A percentile compares a stretch with the other conserved stretches of the same genome.
phyloP scores from a whole-genome alignment of 202 grass and related monocot genomes.

The Bolboschoenoplectus hybrid region DNA sequence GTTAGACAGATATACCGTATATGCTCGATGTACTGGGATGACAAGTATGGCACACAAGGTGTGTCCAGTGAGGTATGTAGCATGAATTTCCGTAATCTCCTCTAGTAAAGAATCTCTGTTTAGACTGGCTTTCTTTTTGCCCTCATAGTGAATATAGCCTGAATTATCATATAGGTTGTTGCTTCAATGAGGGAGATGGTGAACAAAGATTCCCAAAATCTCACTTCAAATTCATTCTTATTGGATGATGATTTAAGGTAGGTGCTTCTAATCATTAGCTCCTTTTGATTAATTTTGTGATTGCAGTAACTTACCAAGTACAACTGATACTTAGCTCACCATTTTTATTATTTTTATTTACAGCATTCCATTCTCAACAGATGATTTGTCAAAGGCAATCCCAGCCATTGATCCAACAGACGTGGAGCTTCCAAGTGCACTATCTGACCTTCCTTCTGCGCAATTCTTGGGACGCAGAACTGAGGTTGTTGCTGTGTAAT shows the following conservation, averaged over 20 bases:
- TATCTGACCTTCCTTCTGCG: slow-evolving; percentile 58
- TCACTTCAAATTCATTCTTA: slow-evolving; percentile 87
- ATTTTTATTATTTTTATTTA: slow-evolving; percentile 40
- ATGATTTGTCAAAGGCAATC: slow-evolving; percentile 95
- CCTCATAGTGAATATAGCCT: background rate
- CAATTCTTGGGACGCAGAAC: slow-evolving; percentile 50
- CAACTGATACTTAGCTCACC: slow-evolving; percentile 27
- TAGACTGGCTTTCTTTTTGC: slow-evolving; percentile 38
- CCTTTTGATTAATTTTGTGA: background rate
- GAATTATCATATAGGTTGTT: slow-evolving; percentile 65
- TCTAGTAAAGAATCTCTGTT: slow-evolving; percentile 10
- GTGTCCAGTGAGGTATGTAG: slow-evolving; percentile 70
- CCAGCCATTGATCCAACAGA: slow-evolving; percentile 71
- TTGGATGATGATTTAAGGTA: slow-evolving; percentile 95
- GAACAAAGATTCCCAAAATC: slow-evolving; percentile 76
- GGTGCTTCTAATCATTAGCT: slow-evolving; percentile 40
- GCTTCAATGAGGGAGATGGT: slow-evolving; percentile 86
- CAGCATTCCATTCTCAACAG: slow-evolving; percentile 95
- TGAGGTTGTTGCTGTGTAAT: slow-evolving; percentile 45
- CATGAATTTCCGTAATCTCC: slow-evolving; percentile 28
- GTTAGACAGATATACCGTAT: slow-evolving; percentile 96
- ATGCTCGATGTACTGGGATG: slow-evolving; percentile 99
- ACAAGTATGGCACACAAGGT: slow-evolving; percentile 81
- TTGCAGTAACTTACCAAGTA: background rate
- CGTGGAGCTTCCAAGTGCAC: slow-evolving; percentile 61